These are phyloP conservation scores for Tricharina praecox DNA, from an alignment of 495 filamentous ascomycete genomes.

Conservation along the genomic window DNA sequence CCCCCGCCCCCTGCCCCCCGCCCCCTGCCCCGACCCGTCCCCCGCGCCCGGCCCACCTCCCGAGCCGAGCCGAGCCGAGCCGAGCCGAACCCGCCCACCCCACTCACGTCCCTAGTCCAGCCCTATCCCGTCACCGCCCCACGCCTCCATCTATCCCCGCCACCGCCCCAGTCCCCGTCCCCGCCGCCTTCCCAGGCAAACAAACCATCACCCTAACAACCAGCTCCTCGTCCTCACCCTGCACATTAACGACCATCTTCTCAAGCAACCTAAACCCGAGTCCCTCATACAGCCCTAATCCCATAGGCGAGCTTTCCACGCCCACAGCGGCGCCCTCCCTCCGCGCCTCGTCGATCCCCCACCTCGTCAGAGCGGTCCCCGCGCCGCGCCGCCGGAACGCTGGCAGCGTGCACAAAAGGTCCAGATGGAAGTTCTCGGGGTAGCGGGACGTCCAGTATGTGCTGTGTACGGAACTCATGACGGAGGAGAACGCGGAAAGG, in stretches of 20 bases:
- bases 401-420: conserved; percentile 36
- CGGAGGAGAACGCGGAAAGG: not conserved
- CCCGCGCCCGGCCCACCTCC: too few species aligned
- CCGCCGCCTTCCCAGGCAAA: too few species aligned
- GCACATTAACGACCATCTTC: not conserved
- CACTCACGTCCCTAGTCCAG: not conserved
- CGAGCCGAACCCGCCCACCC: too few species aligned
- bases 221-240: conserved; percentile 1
- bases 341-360: conserved; percentile 35
- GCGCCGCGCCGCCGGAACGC: conserved; percentile 35
- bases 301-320: conserved; percentile 27
- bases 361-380: conserved; percentile 33
- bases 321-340: conserved; percentile 12
- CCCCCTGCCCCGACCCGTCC: too few species aligned
- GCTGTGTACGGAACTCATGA: conserved; percentile 1
- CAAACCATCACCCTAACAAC: conserved; percentile 4
- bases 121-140: not conserved
- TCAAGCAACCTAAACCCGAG: conserved; percentile 19
- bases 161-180: too few species aligned
- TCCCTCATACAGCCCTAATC: conserved; percentile 25
- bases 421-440: conserved; percentile 24
- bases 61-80: too few species aligned
- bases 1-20: too few species aligned
- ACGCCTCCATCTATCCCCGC: not conserved
- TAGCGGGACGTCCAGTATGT: conserved; percentile 4